Evolutionary conservation across 768 basidiomycete species (phyloP).

Genomic region (Leucocoprinus sp.): DNA sequence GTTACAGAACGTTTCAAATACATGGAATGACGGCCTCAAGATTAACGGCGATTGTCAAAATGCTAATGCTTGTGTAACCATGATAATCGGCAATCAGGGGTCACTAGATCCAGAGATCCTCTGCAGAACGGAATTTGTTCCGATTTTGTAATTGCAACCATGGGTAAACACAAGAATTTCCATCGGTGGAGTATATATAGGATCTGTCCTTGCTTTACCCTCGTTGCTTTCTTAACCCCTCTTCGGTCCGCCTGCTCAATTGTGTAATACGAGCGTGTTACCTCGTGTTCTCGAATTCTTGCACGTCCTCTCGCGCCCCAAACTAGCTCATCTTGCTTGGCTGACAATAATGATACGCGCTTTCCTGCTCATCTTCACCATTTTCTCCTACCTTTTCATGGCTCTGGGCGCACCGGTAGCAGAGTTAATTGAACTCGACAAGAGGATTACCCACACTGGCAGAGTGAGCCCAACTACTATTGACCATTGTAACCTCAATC

Average conservation of each 20-base stretch:
- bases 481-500: not conserved
- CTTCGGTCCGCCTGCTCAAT: not conserved
- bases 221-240: not conserved
- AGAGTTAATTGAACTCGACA: conserved; percentile 29
- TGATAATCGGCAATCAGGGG: conserved; percentile 4
- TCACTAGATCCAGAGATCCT: not conserved
- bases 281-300: conserved; percentile 6
- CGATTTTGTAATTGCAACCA: not conserved
- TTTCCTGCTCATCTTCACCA: conserved; percentile 17
- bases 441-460: conserved; percentile 46
- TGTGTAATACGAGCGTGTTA: not conserved
- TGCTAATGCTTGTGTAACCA: too few relatives aligned
- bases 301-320: too few relatives aligned
- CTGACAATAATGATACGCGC: conserved; percentile 33
- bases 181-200: conserved; percentile 17
- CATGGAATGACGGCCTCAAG: not conserved
- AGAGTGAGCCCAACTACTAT: conserved; percentile 32
- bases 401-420: conserved; percentile 40
- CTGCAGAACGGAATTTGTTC: conserved; percentile 3
- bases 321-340: too few relatives aligned
- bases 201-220: conserved; percentile 1
- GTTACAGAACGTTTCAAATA: too few relatives aligned
- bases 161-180: not conserved
- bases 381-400: conserved; percentile 33
- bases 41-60: conserved; percentile 4